phyloP scores from a whole-genome alignment of 306 rosid genomes.

The Erythrophleum fordii region DNA sequence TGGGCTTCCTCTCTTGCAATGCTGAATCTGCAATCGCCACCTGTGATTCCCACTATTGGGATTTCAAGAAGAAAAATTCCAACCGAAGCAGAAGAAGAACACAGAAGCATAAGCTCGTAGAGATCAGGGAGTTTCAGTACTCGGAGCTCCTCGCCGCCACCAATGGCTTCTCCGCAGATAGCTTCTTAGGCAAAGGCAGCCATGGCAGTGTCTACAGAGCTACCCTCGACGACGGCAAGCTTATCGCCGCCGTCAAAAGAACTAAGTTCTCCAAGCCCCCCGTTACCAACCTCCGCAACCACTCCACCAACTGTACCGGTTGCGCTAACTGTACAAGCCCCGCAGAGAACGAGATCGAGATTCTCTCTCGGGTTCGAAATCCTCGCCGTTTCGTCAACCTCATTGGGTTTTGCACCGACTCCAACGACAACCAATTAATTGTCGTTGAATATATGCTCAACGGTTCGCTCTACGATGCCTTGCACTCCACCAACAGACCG shows the following conservation, averaged over 20 bases:
- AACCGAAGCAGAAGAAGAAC: neutral
- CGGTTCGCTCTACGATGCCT: slow-evolving; percentile 78
- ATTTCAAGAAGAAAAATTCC: slow-evolving; percentile 44
- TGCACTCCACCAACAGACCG: slow-evolving; percentile 55
- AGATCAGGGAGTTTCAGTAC: slow-evolving; percentile 56
- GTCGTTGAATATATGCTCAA: slow-evolving; percentile 91
- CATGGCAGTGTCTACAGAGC: slow-evolving; percentile 84
- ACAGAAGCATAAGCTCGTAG: slow-evolving; percentile 1
- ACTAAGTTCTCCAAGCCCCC: slow-evolving; percentile 44
- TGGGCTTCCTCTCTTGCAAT: slow-evolving; percentile 83
- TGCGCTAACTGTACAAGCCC: slow-evolving; percentile 61
- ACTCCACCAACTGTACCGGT: slow-evolving; percentile 37
- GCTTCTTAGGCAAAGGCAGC: slow-evolving; percentile 84
- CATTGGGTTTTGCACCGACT: slow-evolving; percentile 67
- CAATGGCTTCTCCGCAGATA: slow-evolving; percentile 58
- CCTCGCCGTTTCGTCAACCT: slow-evolving; percentile 78
- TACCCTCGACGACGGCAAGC: slow-evolving; percentile 61
- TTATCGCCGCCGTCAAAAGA: slow-evolving; percentile 76
- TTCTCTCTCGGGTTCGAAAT: slow-evolving; percentile 64
- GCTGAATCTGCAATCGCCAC: slow-evolving; percentile 76
- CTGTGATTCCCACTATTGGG: slow-evolving; percentile 64
- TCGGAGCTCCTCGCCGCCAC: slow-evolving; percentile 68
- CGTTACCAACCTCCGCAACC: slow-evolving; percentile 22
- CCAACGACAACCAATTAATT: slow-evolving; percentile 46
- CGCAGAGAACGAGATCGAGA: slow-evolving; percentile 90